phyloP scores from a whole-genome alignment of 2,329 filamentous ascomycete species.

The Colletotrichum cordylinicola region DNA sequence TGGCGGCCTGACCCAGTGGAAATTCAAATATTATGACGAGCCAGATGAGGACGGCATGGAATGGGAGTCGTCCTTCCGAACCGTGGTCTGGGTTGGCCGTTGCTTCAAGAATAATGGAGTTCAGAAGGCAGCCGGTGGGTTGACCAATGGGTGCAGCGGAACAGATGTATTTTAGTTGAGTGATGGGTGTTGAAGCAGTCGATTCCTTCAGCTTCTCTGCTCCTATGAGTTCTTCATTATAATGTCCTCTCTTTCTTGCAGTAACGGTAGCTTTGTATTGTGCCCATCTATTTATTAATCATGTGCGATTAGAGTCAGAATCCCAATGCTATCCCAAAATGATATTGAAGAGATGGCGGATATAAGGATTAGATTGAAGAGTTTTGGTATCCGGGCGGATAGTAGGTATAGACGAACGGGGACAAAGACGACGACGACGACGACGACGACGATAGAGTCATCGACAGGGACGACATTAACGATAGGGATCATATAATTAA shows the following conservation, averaged over 20 bases:
- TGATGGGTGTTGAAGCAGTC: neutral
- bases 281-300: neutral
- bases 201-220: neutral
- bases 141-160: neutral
- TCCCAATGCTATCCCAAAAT: neutral
- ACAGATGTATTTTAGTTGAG: neutral
- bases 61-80: neutral
- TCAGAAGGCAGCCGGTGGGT: neutral
- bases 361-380: neutral
- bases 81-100: neutral
- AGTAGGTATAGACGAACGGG: too few relatives aligned
- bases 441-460: too few relatives aligned
- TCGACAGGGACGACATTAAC: too few relatives aligned
- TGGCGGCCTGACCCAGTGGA: neutral
- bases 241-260: neutral
- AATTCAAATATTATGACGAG: neutral
- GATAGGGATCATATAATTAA: too few relatives aligned
- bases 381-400: too few relatives aligned
- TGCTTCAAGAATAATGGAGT: neutral
- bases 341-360: neutral
- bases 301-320: neutral
- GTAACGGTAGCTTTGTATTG: fast-evolving
- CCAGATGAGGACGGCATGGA: neutral
- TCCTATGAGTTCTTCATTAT: fast-evolving
- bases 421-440: too few relatives aligned